Conservation (phyloP, 139 green algal species). For the Yamagishiella unicocca region DNA sequence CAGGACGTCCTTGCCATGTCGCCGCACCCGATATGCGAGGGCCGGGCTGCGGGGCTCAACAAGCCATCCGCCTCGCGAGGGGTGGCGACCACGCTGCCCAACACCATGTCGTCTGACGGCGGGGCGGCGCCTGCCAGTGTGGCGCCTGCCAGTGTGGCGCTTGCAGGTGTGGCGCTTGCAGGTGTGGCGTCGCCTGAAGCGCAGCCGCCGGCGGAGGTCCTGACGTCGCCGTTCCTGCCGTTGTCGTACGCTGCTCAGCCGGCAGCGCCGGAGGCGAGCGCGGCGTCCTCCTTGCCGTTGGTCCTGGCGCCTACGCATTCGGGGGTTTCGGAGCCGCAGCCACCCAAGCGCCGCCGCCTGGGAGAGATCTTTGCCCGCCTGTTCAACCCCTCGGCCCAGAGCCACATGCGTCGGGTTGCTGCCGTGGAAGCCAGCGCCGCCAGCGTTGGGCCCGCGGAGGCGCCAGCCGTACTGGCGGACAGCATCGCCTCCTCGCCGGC, state of each 20-base stretch:
- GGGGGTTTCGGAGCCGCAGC: slow-evolving; percentile 20
- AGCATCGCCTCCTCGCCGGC: not conserved
- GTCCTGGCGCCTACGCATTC: not conserved
- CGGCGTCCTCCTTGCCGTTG: not conserved
- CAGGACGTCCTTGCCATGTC: too few relatives aligned
- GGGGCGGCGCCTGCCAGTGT: not conserved
- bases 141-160: too few relatives aligned
- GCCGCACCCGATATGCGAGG: too few relatives aligned
- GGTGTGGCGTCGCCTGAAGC: not conserved
- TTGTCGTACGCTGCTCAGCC: too few relatives aligned
- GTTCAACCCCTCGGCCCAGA: not conserved
- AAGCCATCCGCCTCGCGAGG: too few relatives aligned
- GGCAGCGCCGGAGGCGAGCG: not conserved
- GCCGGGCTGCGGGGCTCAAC: too few relatives aligned
- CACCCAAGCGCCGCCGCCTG: slow-evolving; percentile 25
- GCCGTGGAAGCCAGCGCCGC: not conserved
- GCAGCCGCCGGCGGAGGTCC: not conserved
- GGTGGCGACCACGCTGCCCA: not conserved
- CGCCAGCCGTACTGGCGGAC: not conserved
- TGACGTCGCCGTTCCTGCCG: too few relatives aligned
- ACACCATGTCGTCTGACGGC: not conserved
- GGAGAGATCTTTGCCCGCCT: slow-evolving; percentile 23
- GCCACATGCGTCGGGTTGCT: not conserved
- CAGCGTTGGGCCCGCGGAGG: not conserved
- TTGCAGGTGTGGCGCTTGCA: not conserved